phyloP scores from a whole-genome alignment of 495 filamentous ascomycete genomes.

The Annulohypoxylon maeteangense region DNA sequence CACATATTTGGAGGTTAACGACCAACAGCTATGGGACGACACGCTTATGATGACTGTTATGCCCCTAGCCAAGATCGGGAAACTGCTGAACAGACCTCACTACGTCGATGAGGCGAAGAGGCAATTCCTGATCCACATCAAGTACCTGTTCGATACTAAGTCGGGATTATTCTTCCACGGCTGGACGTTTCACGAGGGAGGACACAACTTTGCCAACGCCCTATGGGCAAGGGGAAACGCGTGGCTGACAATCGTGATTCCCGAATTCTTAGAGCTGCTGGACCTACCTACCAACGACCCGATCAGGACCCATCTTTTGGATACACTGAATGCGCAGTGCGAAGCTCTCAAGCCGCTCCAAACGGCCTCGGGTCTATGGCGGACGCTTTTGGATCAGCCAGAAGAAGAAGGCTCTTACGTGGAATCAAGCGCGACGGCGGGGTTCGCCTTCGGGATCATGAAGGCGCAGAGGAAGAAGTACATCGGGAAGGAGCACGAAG shows the following conservation, averaged over 20 bases:
- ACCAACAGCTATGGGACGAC: conserved; percentile 80
- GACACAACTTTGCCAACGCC: conserved; percentile 76
- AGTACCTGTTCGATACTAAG: conserved; percentile 74
- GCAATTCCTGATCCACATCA: conserved; percentile 76
- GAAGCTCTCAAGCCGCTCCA: conserved; percentile 67
- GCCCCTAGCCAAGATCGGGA: conserved; percentile 79
- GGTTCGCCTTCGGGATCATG: conserved; percentile 78
- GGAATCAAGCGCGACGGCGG: conserved; percentile 78
- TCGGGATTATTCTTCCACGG: conserved; percentile 79
- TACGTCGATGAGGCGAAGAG: conserved; percentile 79
- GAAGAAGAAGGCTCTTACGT: conserved; percentile 69
- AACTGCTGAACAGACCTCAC: conserved; percentile 68
- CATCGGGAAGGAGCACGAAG: conserved; percentile 60
- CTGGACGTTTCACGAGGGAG: conserved; percentile 74
- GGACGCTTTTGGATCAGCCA: conserved; percentile 71
- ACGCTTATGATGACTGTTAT: conserved; percentile 85
- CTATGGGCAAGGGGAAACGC: conserved; percentile 73
- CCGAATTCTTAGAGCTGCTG: conserved; percentile 75
- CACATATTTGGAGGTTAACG: conserved; percentile 72
- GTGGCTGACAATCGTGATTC: conserved; percentile 80
- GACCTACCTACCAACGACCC: conserved; percentile 66
- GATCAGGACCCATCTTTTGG: conserved; percentile 67
- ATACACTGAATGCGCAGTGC: conserved; percentile 71
- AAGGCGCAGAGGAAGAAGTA: conserved; percentile 76
- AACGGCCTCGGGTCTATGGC: conserved; percentile 68